Conservation (phyloP, 345 rosid genomes). For the Firmiana major region DNA sequence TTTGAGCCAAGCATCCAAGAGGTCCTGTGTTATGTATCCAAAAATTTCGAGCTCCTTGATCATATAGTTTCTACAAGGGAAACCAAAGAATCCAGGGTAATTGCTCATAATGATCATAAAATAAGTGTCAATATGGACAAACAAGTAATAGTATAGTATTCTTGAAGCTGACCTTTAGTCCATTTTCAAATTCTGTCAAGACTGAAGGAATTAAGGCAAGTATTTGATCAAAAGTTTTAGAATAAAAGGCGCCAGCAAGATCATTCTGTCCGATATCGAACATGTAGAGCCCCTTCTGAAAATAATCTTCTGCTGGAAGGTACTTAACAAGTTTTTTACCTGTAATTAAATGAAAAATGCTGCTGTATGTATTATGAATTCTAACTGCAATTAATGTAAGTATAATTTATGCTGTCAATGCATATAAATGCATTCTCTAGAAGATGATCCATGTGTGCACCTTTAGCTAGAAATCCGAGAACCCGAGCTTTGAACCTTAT, state of each 20-base stretch:
- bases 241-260: constrained; percentile 92
- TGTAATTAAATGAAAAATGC: constrained; percentile 18
- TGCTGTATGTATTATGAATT: neutral
- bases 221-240: constrained; percentile 78
- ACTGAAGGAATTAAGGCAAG: constrained; percentile 67
- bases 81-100: neutral
- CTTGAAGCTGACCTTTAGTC: constrained; percentile 48
- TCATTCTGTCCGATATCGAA: constrained; percentile 97
- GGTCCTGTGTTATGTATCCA: constrained; percentile 98
- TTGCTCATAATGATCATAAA: neutral
- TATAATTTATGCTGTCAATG: neutral
- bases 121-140: neutral
- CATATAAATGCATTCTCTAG: neutral
- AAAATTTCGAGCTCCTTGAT: constrained; percentile 80
- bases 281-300: constrained; percentile 69
- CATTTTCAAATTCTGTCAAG: constrained; percentile 68
- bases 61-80: constrained; percentile 55
- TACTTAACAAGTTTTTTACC: constrained; percentile 53
- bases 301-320: constrained; percentile 66
- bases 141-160: neutral
- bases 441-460: constrained; percentile 18
- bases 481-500: constrained; percentile 67
- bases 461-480: constrained; percentile 55
- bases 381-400: neutral
- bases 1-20: constrained; percentile 90